Percentiles rank a stretch among this genome's conserved stretches.
These are phyloP conservation scores for Terana coerulea DNA, from an alignment of 768 basidiomycete genomes.

Conservation along the genomic window DNA sequence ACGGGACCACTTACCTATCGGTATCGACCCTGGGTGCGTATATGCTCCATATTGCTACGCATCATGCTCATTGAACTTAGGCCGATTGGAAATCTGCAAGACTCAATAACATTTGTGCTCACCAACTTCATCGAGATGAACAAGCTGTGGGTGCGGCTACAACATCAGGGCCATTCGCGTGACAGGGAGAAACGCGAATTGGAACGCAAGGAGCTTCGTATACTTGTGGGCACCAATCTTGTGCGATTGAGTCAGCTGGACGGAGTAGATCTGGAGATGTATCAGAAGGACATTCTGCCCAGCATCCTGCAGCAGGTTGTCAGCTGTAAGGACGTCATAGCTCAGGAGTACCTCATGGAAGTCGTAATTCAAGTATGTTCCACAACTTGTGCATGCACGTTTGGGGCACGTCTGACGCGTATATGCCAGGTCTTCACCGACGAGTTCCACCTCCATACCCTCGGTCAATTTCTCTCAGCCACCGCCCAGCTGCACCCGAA, in stretches of 20 bases:
- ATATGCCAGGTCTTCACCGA: conserved; percentile 87
- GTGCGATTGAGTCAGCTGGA: conserved; percentile 94
- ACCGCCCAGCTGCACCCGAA: conserved; percentile 96
- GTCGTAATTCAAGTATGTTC: conserved; percentile 89
- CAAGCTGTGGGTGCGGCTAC: conserved; percentile 98
- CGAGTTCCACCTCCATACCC: conserved; percentile 94
- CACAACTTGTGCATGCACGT: not conserved
- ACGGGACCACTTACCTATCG: conserved; percentile 91
- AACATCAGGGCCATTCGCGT: conserved; percentile 95
- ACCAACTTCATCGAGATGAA: conserved; percentile 99
- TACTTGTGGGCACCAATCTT: conserved; percentile 96
- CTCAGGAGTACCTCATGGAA: conserved; percentile 99
- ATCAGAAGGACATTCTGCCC: conserved; percentile 81
- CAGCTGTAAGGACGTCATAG: conserved; percentile 97
- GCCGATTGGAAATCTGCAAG: conserved; percentile 85
- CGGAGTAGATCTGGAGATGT: conserved; percentile 93
- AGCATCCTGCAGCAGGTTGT: conserved; percentile 96
- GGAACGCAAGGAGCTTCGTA: conserved; percentile 92
- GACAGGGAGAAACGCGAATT: conserved; percentile 97
- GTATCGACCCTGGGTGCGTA: conserved; percentile 72
- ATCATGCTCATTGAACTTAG: conserved; percentile 36
- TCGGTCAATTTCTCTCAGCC: conserved; percentile 94
- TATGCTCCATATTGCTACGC: not conserved
- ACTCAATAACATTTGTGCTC: conserved; percentile 92
- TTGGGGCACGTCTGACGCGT: not conserved